Conservation (phyloP, 768 basidiomycete genomes). For the Tylopilus subfusipes region DNA sequence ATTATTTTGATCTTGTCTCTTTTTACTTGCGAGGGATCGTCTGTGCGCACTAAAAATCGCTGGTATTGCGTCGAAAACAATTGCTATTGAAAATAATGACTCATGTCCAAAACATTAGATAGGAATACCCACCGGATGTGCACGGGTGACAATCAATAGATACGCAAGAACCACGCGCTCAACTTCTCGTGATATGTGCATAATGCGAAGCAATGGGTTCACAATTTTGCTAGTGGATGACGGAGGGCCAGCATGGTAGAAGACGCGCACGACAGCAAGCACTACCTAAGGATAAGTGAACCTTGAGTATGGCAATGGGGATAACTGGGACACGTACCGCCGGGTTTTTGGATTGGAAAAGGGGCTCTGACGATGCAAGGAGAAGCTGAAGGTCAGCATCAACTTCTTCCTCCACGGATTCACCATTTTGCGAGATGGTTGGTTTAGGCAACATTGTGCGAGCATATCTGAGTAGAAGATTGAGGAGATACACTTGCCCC, state of each 20-base stretch:
- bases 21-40: conserved; percentile 67
- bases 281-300: conserved; percentile 56
- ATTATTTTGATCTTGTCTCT: conserved; percentile 73
- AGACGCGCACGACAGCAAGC: conserved; percentile 65
- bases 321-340: conserved; percentile 51
- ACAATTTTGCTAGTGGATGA: conserved; percentile 56
- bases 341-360: conserved; percentile 84
- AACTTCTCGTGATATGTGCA: conserved; percentile 66
- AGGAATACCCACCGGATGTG: conserved; percentile 55
- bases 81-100: conserved; percentile 18
- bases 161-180: conserved; percentile 74
- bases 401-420: conserved; percentile 50
- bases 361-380: conserved; percentile 64
- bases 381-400: conserved; percentile 80
- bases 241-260: conserved; percentile 69
- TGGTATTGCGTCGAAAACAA: conserved; percentile 61
- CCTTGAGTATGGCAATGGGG: background rate
- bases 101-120: background rate
- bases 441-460: conserved; percentile 79
- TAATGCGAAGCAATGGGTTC: conserved; percentile 69
- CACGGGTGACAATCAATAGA: conserved; percentile 58
- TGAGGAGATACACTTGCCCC: conserved; percentile 83
- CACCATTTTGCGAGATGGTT: conserved; percentile 29
- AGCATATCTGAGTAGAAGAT: conserved; percentile 78
- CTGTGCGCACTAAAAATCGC: conserved; percentile 65